Conservation (phyloP, 208 protist species). For the Dictyostelium gargantuum region DNA sequence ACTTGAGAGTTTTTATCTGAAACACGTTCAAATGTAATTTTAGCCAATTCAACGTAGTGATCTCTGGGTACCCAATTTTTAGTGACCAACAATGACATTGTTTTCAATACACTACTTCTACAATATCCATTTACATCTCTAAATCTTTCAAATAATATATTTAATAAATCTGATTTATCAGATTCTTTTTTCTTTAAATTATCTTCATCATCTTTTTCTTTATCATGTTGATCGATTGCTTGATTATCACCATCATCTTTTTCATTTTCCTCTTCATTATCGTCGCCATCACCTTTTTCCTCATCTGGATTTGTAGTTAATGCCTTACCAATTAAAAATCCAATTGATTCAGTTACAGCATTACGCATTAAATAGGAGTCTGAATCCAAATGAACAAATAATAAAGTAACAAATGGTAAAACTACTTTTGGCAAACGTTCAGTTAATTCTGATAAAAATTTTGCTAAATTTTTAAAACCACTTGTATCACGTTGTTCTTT, state of each 20-base stretch:
- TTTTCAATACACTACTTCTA: slow-evolving; percentile 4
- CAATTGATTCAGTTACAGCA: slow-evolving; percentile 21
- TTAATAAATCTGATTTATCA: background rate
- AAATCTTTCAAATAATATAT: slow-evolving; percentile 37
- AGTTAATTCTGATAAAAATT: slow-evolving; percentile 7
- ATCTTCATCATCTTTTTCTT: background rate
- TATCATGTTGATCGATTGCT: background rate
- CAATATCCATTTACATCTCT: slow-evolving; percentile 19
- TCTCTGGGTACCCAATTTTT: slow-evolving; percentile 22
- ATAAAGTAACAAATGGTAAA: background rate
- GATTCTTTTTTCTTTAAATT: background rate
- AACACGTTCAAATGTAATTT: slow-evolving; percentile 49
- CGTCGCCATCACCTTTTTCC: background rate
- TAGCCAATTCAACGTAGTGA: background rate
- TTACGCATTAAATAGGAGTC: slow-evolving; percentile 71
- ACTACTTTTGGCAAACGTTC: background rate
- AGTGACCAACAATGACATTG: background rate
- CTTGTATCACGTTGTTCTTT: background rate
- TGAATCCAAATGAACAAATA: slow-evolving; percentile 22
- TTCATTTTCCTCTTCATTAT: background rate
- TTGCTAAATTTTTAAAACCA: slow-evolving; percentile 3
- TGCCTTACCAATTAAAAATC: background rate
- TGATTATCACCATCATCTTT: background rate
- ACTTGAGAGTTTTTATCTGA: slow-evolving; percentile 73
- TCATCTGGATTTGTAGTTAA: background rate